Base-by-base conservation (phyloP, 345 rosid genomes). In the Eutrema japonicum region DNA sequence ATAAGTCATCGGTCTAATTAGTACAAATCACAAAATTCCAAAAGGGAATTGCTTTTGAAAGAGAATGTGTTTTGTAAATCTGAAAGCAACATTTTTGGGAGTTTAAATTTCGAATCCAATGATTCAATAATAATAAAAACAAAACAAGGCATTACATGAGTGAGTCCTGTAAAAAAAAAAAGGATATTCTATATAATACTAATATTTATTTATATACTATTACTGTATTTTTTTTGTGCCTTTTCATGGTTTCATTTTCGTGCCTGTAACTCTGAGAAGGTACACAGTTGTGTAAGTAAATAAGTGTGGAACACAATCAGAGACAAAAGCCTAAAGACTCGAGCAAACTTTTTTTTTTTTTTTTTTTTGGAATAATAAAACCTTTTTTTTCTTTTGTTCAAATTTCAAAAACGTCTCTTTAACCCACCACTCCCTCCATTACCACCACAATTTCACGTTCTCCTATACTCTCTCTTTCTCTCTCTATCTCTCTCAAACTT, bases 361-460 rank as follows among this genome's bases (percentile, higher is more conserved):
- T 11, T 27, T 11, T 27, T 37, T 8, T 37, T 2, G 2, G 4
- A 16, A 22, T n/a, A 60, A 60, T 40, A 41, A 13, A 52, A 13
- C 8, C 5, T 29, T 37, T 37, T 54, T 53, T 33, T 64, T n/a
- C 8, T 0, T 43, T 51, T 68, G 80, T 77, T 77, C 80, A 77
- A 77, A 77, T 77, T 77, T 77, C 80, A 77, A 77, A 77, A 77
- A 71, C 72, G 68, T 49, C 76, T 64, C 80, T 71, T 71, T 70
- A 71, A 64, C 62, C 40, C 80, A 65, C 80, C 80, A 77, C 72
- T 77, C 80, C 80, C 80, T 71, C 80, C 80, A 71, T 50, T 56
- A 46, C 54, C 37, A 70, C 80, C 80, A 56, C 72, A 32, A 22
- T 35, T 49, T 70, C 80, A 77, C 76, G 53, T 77, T 76, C 76